These are phyloP conservation scores for Alternaria ventricosa DNA, from an alignment of 2,329 filamentous ascomycete species.

Conservation along the genomic window DNA sequence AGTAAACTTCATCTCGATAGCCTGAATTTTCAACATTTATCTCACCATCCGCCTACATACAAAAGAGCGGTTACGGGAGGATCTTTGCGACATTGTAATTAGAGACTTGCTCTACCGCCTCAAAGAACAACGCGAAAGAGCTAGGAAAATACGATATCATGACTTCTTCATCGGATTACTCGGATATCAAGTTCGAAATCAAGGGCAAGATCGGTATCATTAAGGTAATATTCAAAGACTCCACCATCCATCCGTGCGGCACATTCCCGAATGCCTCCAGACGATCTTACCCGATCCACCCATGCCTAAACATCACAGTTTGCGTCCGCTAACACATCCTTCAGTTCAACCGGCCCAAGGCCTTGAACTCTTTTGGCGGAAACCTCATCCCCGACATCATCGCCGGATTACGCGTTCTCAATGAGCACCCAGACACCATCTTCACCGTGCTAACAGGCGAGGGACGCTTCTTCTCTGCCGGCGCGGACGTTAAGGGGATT, in stretches of 20 bases:
- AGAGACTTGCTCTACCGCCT: not conserved
- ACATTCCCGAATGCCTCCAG: not conserved
- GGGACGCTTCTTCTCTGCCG: constrained; percentile 59
- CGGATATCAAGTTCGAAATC: constrained; percentile 54
- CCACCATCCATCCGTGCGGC: not conserved
- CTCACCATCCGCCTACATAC: not conserved
- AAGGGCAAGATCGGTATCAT: constrained; percentile 55
- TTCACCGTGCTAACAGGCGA: constrained; percentile 61
- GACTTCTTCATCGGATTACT: constrained; percentile 37
- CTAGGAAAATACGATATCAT: constrained; percentile 19
- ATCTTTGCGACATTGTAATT: not conserved
- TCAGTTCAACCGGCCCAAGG: constrained; percentile 57
- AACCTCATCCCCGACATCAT: constrained; percentile 54
- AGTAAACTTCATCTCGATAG: not conserved
- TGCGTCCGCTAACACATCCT: not conserved
- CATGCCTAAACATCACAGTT: not conserved
- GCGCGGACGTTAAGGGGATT: constrained; percentile 56
- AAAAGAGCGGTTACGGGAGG: not conserved
- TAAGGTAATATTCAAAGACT: constrained; percentile 42
- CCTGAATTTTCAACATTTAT: not conserved
- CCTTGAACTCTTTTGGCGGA: constrained; percentile 58
- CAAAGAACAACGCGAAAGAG: not conserved
- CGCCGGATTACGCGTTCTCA: constrained; percentile 52
- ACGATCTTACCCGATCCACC: not conserved
- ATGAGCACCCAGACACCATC: constrained; percentile 57